phyloP scores from a whole-genome alignment of 441 rosid species.

The Manihot esculenta region DNA sequence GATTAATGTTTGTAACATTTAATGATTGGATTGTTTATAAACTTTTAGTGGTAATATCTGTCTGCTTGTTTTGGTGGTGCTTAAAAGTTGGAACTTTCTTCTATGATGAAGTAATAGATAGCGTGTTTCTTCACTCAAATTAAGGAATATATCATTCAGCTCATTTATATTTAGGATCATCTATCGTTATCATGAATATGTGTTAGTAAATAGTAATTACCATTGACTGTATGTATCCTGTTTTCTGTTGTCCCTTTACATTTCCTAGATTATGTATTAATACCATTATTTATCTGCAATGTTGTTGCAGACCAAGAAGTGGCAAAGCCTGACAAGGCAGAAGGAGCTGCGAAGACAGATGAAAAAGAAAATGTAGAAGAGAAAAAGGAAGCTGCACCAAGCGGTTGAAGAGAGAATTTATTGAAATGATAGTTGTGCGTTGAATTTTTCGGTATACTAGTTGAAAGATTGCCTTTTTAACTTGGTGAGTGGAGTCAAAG shows the following conservation, averaged over 20 bases:
- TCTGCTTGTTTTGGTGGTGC: background rate
- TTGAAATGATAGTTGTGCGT: background rate
- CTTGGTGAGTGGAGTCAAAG: background rate
- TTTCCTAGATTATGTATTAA: background rate
- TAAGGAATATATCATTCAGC: background rate
- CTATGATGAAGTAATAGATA: background rate
- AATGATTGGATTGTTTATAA: background rate
- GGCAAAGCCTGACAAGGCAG: slow-evolving; percentile 23
- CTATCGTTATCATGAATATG: background rate
- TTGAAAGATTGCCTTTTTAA: slow-evolving; percentile 16
- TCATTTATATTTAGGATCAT: background rate
- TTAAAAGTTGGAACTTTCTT: background rate
- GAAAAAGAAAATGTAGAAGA: slow-evolving; percentile 17
- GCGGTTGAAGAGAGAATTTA: slow-evolving; percentile 22
- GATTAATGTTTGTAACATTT: background rate
- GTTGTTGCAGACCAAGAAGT: slow-evolving; percentile 31
- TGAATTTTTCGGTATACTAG: slow-evolving; percentile 17
- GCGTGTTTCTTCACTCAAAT: background rate
- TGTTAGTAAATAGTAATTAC: background rate
- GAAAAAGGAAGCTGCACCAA: slow-evolving; percentile 31
- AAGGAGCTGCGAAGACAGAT: slow-evolving; percentile 20
- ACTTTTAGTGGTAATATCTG: too few relatives aligned
- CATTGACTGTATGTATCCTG: background rate
- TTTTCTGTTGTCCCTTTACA: background rate
- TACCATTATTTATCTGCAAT: background rate